Conservation (phyloP, 129 eudicot genomes). For the Deinandra increscens region DNA sequence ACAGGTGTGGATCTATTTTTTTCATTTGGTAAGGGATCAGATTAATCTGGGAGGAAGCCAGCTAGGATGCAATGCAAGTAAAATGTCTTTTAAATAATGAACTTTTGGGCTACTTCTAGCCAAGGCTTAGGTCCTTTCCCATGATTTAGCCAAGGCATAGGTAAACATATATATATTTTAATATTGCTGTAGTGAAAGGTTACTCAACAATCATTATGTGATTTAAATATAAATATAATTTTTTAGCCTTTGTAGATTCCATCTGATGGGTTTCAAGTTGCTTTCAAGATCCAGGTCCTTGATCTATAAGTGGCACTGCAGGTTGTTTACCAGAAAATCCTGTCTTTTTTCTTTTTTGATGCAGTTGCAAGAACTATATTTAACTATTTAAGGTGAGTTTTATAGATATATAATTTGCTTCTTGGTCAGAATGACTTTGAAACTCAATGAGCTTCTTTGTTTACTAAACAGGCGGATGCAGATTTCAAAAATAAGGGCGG, state of each 20-base stretch:
- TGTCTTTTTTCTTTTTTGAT: conserved; percentile 62
- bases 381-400: conserved; percentile 67
- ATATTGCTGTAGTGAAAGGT: conserved; percentile 7
- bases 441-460: not conserved
- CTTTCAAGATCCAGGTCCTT: conserved; percentile 70
- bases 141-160: too few species aligned
- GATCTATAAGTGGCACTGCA: conserved; percentile 77
- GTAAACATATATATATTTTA: conserved; percentile 34
- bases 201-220: not conserved
- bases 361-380: conserved; percentile 80
- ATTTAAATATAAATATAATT: conserved; percentile 1
- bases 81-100: too few species aligned
- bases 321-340: conserved; percentile 69
- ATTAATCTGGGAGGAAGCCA: too few species aligned
- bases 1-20: too few species aligned
- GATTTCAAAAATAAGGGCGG: conserved; percentile 63
- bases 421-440: conserved; percentile 1
- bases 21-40: too few species aligned
- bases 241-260: conserved; percentile 52
- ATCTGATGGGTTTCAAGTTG: conserved; percentile 63
- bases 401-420: not conserved
- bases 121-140: too few species aligned
- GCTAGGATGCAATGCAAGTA: too few species aligned
- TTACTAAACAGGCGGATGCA: conserved; percentile 66
- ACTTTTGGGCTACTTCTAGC: too few species aligned